Evolutionary conservation across 352 stramenopile genomes (phyloP), one percentile per base, ranked within the genome.

Genomic region (Globisporangium spinosum): DNA sequence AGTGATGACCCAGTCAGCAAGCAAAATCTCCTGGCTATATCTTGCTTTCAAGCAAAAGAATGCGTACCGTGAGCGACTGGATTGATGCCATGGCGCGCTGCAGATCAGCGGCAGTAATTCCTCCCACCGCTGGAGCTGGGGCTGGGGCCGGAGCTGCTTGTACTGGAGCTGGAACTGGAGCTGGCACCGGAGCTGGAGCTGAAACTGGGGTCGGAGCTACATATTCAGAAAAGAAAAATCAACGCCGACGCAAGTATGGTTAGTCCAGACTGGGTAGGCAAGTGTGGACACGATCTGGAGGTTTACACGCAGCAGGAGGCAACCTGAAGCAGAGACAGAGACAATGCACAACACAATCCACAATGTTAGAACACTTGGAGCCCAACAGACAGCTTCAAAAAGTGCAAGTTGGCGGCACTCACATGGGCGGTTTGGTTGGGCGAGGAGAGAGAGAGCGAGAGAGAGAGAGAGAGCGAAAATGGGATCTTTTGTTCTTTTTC

Each of bases 81-180:
- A 94, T 85, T 59, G 83, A 86, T 32, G 86, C 80, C 82, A 97
- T 96, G 4, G 90, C 91, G 22, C 89, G 87, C 72, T 95, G 87
- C 0, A 97, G 70, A 67, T 97, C 89, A 20, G 82, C 90, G 2
- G 87, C 85, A 8, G 88, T 95, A 70, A 97, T 82, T 2, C 60
- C 65, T 5, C 65, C 68, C 4, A 43, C 34, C 17, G 63, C 34
- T n/a, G 71, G 6, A 2, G 70, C 35, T 0, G 54, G 54, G 34
- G 10, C 58, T 13, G 58, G 13, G 27, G 59, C 15, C 13, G 35
- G 59, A 6, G 68, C 34, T 2, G 45, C n/a, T 61, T 74, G 54
- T 0, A 47, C 32, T 32, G 32, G 67, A 25, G 65, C 60, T 47
- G 67, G 10, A 70, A 56, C 64, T 40, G 67, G 10, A 70, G 58